Evolutionary conservation across 2,329 filamentous ascomycete species (phyloP).

Genomic region (Colletotrichum musicola): DNA sequence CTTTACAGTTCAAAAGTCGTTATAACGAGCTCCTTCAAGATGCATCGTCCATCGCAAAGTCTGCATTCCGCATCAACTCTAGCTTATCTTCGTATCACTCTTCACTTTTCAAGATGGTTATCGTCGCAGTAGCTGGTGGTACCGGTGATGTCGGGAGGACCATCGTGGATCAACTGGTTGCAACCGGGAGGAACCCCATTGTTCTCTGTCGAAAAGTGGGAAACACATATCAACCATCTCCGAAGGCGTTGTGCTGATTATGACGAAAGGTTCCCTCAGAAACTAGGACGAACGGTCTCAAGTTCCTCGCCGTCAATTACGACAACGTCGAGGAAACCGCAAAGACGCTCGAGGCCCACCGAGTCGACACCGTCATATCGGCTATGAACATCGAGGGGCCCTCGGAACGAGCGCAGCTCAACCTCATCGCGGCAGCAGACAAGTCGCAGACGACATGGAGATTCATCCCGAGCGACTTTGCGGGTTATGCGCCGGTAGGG

Average conservation of each 20-base stretch:
- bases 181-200: constrained; percentile 51
- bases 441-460: constrained; percentile 51
- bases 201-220: constrained; percentile 45
- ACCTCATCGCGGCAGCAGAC: constrained; percentile 58
- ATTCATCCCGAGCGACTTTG: constrained; percentile 58
- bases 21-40: too few relatives aligned
- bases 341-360: constrained; percentile 50
- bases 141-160: constrained; percentile 58
- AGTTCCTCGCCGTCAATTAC: constrained; percentile 46
- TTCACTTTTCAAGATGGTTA: constrained; percentile 18
- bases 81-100: not conserved
- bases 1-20: too few relatives aligned
- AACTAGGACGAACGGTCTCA: constrained; percentile 38
- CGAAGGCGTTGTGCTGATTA: not conserved
- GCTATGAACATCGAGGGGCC: constrained; percentile 47
- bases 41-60: too few relatives aligned
- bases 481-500: too few relatives aligned
- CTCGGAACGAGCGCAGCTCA: constrained; percentile 47
- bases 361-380: constrained; percentile 59
- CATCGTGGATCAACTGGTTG: constrained; percentile 57
- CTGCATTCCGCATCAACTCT: too few relatives aligned
- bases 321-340: constrained; percentile 39
- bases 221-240: not conserved
- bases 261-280: constrained; percentile 23
- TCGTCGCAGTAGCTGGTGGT: constrained; percentile 60